Evolutionary conservation across 2,329 filamentous ascomycete genomes (phyloP), one percentile per base, ranked within the genome.

Genomic region (Tolypocladium inflatum): DNA sequence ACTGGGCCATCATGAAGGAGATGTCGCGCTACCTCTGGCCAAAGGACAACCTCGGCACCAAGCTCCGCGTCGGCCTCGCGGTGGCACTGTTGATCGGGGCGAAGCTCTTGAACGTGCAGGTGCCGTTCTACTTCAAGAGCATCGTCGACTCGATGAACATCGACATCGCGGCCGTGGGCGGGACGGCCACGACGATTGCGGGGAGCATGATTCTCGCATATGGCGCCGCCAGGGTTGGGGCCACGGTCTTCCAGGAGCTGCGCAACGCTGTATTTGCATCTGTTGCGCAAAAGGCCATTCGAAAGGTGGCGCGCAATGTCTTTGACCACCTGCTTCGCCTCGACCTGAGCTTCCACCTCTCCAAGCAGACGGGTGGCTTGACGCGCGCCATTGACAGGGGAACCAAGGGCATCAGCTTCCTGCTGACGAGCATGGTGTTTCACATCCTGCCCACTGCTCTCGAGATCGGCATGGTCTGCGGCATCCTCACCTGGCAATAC

Each of bases 81-180:
- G 81, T 99, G 4, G 84, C 81, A 9, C 76, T 99, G 62, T 80
- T 99, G 42, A 76, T 99, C 26, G 90, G 92, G 59, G 91, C 91
- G 70, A 99, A 99, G 80, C 85, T 96, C 54, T 79, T 99, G 68
- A 99, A 97, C 72, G 94, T 99, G 19, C 91, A 99, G 76, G 91
- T 99, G 53, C 94, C 94, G 0, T 99, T 99, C 71, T 99, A 97
- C 79, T 99, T 99, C 79, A 97, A 97, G 79, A 92, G 78, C 73
- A 97, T 99, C 63, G 90, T 99, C 48, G 95, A 99, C 73, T 86
- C 90, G 23, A 96, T 99, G 91, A 99, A 99, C 71, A 83, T 99
- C 64, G 94, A 99, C 72, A 87, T 96, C 70, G 82, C 84, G n/a
- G 81, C 88, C 19, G 76, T 90, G 7, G 93, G 91, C n/a, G 92